Evolutionary conservation across 768 basidiomycete species (phyloP).

Genomic region (Leccinum rimulosum): DNA sequence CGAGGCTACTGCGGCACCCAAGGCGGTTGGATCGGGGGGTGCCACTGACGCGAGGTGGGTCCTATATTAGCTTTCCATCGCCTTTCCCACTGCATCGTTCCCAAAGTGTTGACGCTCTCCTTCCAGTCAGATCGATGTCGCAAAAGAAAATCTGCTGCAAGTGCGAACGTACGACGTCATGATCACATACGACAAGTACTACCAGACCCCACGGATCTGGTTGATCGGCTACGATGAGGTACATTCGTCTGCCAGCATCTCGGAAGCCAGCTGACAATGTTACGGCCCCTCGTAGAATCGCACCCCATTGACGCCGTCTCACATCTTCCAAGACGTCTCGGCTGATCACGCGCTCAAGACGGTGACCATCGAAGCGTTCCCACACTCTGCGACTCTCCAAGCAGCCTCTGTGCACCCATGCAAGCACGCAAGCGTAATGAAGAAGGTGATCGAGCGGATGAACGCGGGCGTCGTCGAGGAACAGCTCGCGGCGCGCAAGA

Average conservation of each 20-base stretch:
- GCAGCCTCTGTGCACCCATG: constrained; percentile 96
- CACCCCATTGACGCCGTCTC: constrained; percentile 78
- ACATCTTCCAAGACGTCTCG: constrained; percentile 97
- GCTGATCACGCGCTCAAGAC: constrained; percentile 98
- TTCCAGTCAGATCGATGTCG: constrained; percentile 57
- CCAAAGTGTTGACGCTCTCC: constrained; percentile 1
- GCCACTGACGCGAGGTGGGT: constrained; percentile 53
- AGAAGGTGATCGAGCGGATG: constrained; percentile 99
- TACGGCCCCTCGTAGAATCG: constrained; percentile 58
- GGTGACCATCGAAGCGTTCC: constrained; percentile 97
- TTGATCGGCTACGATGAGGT: constrained; percentile 97
- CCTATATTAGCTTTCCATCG: neutral
- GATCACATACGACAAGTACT: constrained; percentile 99
- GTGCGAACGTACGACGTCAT: constrained; percentile 99
- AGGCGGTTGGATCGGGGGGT: constrained; percentile 31
- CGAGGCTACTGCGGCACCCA: constrained; percentile 75
- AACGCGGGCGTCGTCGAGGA: constrained; percentile 83
- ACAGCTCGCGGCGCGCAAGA: constrained; percentile 68
- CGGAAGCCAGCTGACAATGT: constrained; percentile 1
- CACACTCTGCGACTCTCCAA: constrained; percentile 83
- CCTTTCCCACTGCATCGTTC: neutral
- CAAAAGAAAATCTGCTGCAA: constrained; percentile 84
- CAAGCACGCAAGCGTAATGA: constrained; percentile 99
- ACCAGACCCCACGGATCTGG: constrained; percentile 98
- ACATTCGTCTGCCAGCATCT: constrained; percentile 10